Base-by-base conservation (phyloP, 768 basidiomycete genomes). In the Pleurotus eryngii region DNA sequence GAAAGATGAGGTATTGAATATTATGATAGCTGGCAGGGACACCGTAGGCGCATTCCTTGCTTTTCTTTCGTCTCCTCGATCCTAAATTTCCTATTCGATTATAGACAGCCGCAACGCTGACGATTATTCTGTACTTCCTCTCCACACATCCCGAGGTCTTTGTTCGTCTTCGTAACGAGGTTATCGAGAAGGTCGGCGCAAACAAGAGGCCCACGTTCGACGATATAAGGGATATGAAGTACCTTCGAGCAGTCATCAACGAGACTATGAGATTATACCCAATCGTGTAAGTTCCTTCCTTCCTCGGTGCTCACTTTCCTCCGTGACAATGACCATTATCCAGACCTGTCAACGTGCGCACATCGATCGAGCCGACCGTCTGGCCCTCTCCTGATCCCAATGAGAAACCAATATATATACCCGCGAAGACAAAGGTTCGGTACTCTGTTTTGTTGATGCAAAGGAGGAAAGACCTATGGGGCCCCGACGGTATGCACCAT, bases 401-500 rank as follows among this genome's bases (percentile, higher is more conserved):
- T 11, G 68, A 78, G 37, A 79, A 77, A 55, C 80, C 84, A 0
- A 72, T 78, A 53, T 87, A 83, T 58, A 72, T 86, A 39, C 83
- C 85, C 0, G 71, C 79, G 0, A 65, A 74, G 47, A 77, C 79
- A 30, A 74, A 77, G 50, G 65, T 74, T 3, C 59, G 71, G 0
- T 87, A 85, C 62, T 84, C 84, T 4, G 80, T 86, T 7, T 76
- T 86, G 57, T 61, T 82, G 59, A 86, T 87, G 85, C 86, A 89
- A 37, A 72, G 86, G 38, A 75, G 85, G 49, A 79, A 74, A 48
- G 84, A 85, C 55, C 77, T 86, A 1, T 90, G 87, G 87, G 87
- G 87, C 5, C 85, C 86, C 7, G 87, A 87, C 65, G 85, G 85
- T 84, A 65, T n/a, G n/a, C n/a, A n/a, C n/a, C n/a, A n/a, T n/a